A percentile compares a stretch with the other conserved stretches of the same genome.
These are phyloP conservation scores for Ulota crispa DNA, from an alignment of 225 moss, liverwort and hornwort genomes.

Conservation along the genomic window DNA sequence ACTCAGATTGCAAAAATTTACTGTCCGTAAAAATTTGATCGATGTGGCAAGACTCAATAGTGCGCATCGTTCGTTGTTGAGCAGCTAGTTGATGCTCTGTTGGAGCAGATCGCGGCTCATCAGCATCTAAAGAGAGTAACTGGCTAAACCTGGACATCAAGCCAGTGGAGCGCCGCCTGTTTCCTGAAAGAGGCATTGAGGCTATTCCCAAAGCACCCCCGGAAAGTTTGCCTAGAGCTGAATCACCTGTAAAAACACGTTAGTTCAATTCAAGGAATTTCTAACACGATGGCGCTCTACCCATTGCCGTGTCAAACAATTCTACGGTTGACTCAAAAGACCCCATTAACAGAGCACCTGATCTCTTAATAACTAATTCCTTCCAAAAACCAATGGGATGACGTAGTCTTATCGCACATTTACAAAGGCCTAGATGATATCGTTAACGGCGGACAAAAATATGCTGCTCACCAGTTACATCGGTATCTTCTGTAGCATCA, in stretches of 20 bases:
- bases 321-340: neutral
- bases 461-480: slow-evolving; percentile 45
- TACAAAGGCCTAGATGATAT: slow-evolving; percentile 10
- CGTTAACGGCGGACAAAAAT: slow-evolving; percentile 7
- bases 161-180: slow-evolving; percentile 83
- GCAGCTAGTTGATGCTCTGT: slow-evolving; percentile 99
- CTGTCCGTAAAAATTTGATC: slow-evolving; percentile 97
- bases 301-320: slow-evolving; percentile 6
- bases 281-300: slow-evolving; percentile 2
- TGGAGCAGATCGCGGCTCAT: slow-evolving; percentile 95
- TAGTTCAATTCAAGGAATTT: slow-evolving; percentile 15
- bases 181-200: slow-evolving; percentile 75
- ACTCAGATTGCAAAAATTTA: slow-evolving; percentile 96
- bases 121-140: slow-evolving; percentile 91
- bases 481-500: slow-evolving; percentile 83
- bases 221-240: slow-evolving; percentile 65
- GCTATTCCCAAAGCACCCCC: slow-evolving; percentile 65
- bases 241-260: slow-evolving; percentile 42
- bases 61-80: slow-evolving; percentile 90
- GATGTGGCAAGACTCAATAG: slow-evolving; percentile 97
- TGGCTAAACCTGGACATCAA: slow-evolving; percentile 99
- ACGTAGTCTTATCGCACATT: neutral
- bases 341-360: neutral
- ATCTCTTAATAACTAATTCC: neutral
- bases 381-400: neutral